A percentile compares a stretch with the other conserved stretches of the same genome.
phyloP scores from a whole-genome alignment of 352 stramenopile genomes.

The Phytophthora constricta region DNA sequence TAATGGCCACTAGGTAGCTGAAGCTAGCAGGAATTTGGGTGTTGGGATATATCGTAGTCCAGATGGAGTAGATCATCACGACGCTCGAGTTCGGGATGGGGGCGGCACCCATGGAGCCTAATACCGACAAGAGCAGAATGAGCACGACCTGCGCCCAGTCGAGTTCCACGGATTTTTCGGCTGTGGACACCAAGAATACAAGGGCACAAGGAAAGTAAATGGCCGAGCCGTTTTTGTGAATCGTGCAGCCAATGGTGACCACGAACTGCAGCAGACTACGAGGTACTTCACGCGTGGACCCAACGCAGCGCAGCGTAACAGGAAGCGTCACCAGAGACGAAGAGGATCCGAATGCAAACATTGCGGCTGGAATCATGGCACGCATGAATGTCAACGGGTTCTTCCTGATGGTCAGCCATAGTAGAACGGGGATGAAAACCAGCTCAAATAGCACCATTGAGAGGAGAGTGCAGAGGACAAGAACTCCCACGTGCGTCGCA shows the following conservation, averaged over 20 bases:
- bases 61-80: slow-evolving; percentile 81
- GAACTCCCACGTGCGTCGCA: slow-evolving; percentile 58
- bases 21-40: slow-evolving; percentile 62
- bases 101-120: slow-evolving; percentile 65
- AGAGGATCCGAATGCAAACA: slow-evolving; percentile 72
- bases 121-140: slow-evolving; percentile 66
- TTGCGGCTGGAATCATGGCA: slow-evolving; percentile 63
- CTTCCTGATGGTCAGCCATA: slow-evolving; percentile 50
- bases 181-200: slow-evolving; percentile 70
- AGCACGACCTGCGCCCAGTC: slow-evolving; percentile 58
- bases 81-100: slow-evolving; percentile 76
- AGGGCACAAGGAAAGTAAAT: slow-evolving; percentile 77
- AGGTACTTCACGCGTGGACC: slow-evolving; percentile 64
- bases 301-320: slow-evolving; percentile 69
- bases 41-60: slow-evolving; percentile 70
- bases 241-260: slow-evolving; percentile 69
- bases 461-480: slow-evolving; percentile 62
- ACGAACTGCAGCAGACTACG: slow-evolving; percentile 69
- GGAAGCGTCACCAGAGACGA: slow-evolving; percentile 76
- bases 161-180: slow-evolving; percentile 42
- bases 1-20: slow-evolving; percentile 76
- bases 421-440: slow-evolving; percentile 59
- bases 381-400: slow-evolving; percentile 70
- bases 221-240: slow-evolving; percentile 82
- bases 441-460: slow-evolving; percentile 58